phyloP scores from a whole-genome alignment of 1,284 basidiomycete genomes.

The Apiotrichum porosum region DNA sequence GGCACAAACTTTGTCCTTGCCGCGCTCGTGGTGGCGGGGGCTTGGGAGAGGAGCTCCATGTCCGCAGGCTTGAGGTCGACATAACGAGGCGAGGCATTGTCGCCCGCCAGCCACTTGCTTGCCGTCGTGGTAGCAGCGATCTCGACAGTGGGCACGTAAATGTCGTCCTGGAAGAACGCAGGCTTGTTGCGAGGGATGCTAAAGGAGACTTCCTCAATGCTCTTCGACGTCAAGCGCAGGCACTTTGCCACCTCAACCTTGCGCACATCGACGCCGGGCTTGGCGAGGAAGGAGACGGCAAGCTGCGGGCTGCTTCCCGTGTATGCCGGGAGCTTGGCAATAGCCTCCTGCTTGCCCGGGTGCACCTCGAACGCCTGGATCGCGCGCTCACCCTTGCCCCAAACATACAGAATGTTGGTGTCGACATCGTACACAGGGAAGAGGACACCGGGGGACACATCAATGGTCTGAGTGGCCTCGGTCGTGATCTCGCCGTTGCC shows the following conservation, averaged over 20 bases:
- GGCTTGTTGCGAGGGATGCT: slow-evolving; percentile 49
- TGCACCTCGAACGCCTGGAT: slow-evolving; percentile 49
- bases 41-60: slow-evolving; percentile 44
- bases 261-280: slow-evolving; percentile 45
- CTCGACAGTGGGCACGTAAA: slow-evolving; percentile 48
- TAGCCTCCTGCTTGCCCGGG: slow-evolving; percentile 24
- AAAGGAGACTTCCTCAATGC: slow-evolving; percentile 50
- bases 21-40: slow-evolving; percentile 26
- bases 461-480: slow-evolving; percentile 40
- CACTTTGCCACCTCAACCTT: slow-evolving; percentile 49
- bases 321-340: slow-evolving; percentile 45
- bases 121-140: slow-evolving; percentile 24
- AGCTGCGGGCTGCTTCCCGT: slow-evolving; percentile 43
- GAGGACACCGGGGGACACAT: slow-evolving; percentile 51
- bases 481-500: slow-evolving; percentile 19
- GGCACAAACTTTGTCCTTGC: slow-evolving; percentile 40
- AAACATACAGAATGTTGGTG: slow-evolving; percentile 49
- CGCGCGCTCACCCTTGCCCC: slow-evolving; percentile 51
- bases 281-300: slow-evolving; percentile 48
- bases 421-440: slow-evolving; percentile 51
- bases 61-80: slow-evolving; percentile 42
- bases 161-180: slow-evolving; percentile 54
- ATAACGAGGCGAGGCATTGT: slow-evolving; percentile 9
- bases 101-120: slow-evolving; percentile 41
- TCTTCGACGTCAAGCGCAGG: slow-evolving; percentile 45